Evolutionary conservation across 805 yeast species (phyloP).

Genomic region (Geotrichum ghanense): DNA sequence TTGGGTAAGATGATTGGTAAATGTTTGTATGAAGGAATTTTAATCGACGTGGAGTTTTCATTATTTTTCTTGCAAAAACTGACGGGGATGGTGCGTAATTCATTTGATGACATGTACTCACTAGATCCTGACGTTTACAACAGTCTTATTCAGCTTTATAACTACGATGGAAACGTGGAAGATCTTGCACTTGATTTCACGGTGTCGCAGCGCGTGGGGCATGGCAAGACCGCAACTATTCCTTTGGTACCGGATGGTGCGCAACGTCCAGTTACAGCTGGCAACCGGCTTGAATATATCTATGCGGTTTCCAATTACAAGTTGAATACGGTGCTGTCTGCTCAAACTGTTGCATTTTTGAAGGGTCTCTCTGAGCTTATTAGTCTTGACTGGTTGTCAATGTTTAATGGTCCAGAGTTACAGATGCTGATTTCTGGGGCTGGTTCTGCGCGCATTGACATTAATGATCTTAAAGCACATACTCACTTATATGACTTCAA

Average conservation of each 20-base stretch:
- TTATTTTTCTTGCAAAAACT: conserved; percentile 73
- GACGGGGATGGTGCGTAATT: conserved; percentile 30
- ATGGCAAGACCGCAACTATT: conserved; percentile 25
- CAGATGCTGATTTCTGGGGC: conserved; percentile 79
- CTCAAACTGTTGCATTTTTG: conserved; percentile 52
- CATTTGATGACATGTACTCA: conserved; percentile 68
- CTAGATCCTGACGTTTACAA: conserved; percentile 58
- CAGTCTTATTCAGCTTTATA: conserved; percentile 51
- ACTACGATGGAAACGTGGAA: conserved; percentile 44
- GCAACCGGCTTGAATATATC: conserved; percentile 61
- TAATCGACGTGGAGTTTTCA: conserved; percentile 76
- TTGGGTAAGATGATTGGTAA: conserved; percentile 81
- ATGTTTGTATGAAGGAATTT: conserved; percentile 71
- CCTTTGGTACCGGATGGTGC: conserved; percentile 57
- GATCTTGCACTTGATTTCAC: conserved; percentile 58
- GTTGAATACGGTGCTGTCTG: conserved; percentile 48
- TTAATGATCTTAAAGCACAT: conserved; percentile 54
- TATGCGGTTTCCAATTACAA: conserved; percentile 71
- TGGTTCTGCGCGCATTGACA: conserved; percentile 57
- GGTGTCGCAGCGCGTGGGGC: conserved; percentile 37
- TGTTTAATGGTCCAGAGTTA: conserved; percentile 77
- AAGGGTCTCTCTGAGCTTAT: conserved; percentile 63
- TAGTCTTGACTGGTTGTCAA: conserved; percentile 60
- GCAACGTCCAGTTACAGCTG: conserved; percentile 39
- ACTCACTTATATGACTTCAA: conserved; percentile 52